These are phyloP conservation scores for Moniliophthora roreri DNA, from an alignment of 1,284 basidiomycete species.

Conservation along the genomic window DNA sequence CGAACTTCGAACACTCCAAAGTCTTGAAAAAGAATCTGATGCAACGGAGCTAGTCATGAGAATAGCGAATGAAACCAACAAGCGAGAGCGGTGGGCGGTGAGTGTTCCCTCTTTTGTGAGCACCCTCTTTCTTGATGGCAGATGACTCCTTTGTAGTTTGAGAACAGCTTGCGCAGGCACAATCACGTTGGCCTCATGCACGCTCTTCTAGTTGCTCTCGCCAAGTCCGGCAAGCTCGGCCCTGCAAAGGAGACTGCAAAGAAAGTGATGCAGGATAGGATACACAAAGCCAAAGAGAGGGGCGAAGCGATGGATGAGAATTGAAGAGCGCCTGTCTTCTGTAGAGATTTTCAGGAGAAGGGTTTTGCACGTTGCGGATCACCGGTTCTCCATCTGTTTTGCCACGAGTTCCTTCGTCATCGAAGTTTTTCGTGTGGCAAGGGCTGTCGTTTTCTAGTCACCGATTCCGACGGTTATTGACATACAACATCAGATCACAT, in stretches of 20 bases:
- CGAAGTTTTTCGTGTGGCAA: no score
- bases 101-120: conserved; percentile 31
- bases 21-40: conserved; percentile 42
- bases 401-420: no score
- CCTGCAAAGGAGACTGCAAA: conserved; percentile 47
- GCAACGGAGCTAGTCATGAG: conserved; percentile 56
- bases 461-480: no score
- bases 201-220: conserved; percentile 65
- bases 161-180: conserved; percentile 79
- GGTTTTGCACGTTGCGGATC: background rate
- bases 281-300: conserved; percentile 48
- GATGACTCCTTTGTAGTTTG: conserved; percentile 51
- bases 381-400: background rate
- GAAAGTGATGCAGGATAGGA: conserved; percentile 50
- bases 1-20: conserved; percentile 51
- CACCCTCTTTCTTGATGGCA: conserved; percentile 1
- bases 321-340: conserved; percentile 18
- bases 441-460: no score
- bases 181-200: conserved; percentile 83
- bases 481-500: no score
- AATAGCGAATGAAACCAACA: conserved; percentile 75
- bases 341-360: background rate
- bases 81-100: conserved; percentile 81
- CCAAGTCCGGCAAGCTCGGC: conserved; percentile 59
- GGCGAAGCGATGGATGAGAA: conserved; percentile 60